Base-by-base conservation (phyloP, 306 rosid genomes). In the Lablab purpureus region DNA sequence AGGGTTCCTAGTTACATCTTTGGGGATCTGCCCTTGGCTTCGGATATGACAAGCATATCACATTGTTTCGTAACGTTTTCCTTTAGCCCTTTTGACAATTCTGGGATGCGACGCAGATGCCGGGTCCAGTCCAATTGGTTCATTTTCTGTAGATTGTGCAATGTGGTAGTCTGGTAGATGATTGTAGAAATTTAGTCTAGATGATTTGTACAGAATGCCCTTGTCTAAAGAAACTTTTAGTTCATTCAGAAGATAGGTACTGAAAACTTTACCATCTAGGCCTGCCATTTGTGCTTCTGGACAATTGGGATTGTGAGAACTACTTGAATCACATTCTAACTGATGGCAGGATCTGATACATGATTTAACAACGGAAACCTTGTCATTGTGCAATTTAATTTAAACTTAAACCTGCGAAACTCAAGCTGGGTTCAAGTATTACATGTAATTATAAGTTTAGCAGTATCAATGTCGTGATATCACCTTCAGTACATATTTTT, bases 1-100 rank as follows among this genome's bases (percentile, higher is more conserved):
- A 45, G 66, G 37, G 79, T 78, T 59, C 34, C 14, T 18, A 36
- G 80, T 59, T 58, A 65, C 79, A 75, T 41, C 11, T 17, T 82
- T 71, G 88, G 84, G 86, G 90, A 88, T 87, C 91, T 83, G 82
- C 67, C 55, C 49, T 80, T 60, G 66, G 76, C 67, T 84, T 46
- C 10, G 51, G 37, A 66, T 74, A 37, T 84, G 77, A 50, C 27
- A 9, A 68, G 28, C 50, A 41, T 45, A 37, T 65, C 70, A 47
- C 82, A 76, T 85, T 81, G 85, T 75, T 67, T 80, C 72, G 22
- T 65, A 45, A 46, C 21, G 40, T 66, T 75, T 72, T 72, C 69
- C 43, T n/a, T 22, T 10, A 15, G 10, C 43, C 47, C 6, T 73
- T 17, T 67, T 54, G 1, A 5, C 36, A 19, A 43, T 73, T 73